These are phyloP conservation scores for Furculomyces boomerangus DNA, from an alignment of 371 early-diverging fungal species.

Conservation along the genomic window DNA sequence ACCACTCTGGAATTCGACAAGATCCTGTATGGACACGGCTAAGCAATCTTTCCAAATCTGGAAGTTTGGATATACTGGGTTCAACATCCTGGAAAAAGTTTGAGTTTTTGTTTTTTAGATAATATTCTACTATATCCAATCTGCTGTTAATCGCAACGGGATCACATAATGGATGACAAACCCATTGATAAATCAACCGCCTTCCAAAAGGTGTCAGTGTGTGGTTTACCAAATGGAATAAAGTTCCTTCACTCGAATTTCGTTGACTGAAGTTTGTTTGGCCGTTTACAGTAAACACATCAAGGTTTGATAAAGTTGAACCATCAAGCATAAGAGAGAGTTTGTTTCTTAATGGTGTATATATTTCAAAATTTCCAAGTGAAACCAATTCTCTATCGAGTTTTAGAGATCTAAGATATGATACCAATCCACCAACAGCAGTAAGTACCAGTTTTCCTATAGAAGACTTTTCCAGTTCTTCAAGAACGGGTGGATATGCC, in stretches of 20 bases:
- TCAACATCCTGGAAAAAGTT: slow-evolving; percentile 31
- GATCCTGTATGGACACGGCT: slow-evolving; percentile 76
- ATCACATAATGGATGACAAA: slow-evolving; percentile 79
- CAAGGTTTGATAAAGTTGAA: slow-evolving; percentile 82
- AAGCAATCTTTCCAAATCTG: slow-evolving; percentile 87
- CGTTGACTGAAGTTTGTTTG: slow-evolving; percentile 23
- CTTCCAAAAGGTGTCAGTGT: slow-evolving; percentile 82
- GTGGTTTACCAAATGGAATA: slow-evolving; percentile 72
- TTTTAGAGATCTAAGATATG: slow-evolving; percentile 64
- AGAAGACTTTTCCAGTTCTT: slow-evolving; percentile 2
- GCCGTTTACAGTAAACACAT: slow-evolving; percentile 71
- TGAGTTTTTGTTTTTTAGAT: slow-evolving; percentile 26
- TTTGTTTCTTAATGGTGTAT: slow-evolving; percentile 51
- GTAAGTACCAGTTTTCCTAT: slow-evolving; percentile 26
- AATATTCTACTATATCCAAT: slow-evolving; percentile 69
- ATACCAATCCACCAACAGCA: slow-evolving; percentile 62
- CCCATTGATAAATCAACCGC: slow-evolving; percentile 70
- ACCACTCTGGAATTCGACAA: slow-evolving; percentile 23
- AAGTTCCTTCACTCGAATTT: slow-evolving; percentile 40
- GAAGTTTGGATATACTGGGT: slow-evolving; percentile 31
- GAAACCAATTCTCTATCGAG: slow-evolving; percentile 71
- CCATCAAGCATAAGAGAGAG: slow-evolving; percentile 78
- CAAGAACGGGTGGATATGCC: slow-evolving; percentile 28
- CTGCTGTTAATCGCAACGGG: slow-evolving; percentile 63
- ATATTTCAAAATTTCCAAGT: slow-evolving; percentile 54